phyloP scores from a whole-genome alignment of 306 rosid species.

The Quercus ilex region DNA sequence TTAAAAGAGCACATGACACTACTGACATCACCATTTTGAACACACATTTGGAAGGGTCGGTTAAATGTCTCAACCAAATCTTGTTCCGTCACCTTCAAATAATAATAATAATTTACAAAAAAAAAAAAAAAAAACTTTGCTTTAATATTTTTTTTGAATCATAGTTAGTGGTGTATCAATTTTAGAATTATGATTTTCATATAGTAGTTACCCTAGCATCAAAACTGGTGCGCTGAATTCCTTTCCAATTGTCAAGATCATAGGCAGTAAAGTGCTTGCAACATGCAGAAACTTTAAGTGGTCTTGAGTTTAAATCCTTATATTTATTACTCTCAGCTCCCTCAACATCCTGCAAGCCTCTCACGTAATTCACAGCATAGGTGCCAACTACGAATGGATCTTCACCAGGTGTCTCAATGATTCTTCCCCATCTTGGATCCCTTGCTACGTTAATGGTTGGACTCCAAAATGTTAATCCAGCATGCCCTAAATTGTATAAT shows the following conservation, averaged over 20 bases:
- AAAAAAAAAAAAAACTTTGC: no score
- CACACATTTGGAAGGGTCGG: no score
- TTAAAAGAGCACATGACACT: no score
- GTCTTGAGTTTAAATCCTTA: slow-evolving; percentile 12
- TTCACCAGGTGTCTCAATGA: slow-evolving; percentile 15
- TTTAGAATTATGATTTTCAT: no score
- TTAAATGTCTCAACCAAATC: no score
- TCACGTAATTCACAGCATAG: slow-evolving; percentile 9
- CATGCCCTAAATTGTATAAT: no score
- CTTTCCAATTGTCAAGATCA: slow-evolving; percentile 11
- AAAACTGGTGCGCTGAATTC: slow-evolving; percentile 12
- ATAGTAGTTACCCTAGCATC: slow-evolving; percentile 8
- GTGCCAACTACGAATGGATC: slow-evolving; percentile 16
- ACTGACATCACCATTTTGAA: no score
- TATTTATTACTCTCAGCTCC: not conserved
- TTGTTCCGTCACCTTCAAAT: no score
- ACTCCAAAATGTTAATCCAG: not conserved
- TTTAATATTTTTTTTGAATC: no score
- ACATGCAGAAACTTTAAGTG: slow-evolving; percentile 19
- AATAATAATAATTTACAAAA: no score
- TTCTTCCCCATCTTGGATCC: slow-evolving; percentile 27
- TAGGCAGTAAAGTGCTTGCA: slow-evolving; percentile 19
- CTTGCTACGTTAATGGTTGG: slow-evolving; percentile 20
- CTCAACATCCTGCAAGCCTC: slow-evolving; percentile 25
- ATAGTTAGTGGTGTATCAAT: no score